Conservation (phyloP, 2,329 filamentous ascomycete genomes). For the Ceratocystis destructans region DNA sequence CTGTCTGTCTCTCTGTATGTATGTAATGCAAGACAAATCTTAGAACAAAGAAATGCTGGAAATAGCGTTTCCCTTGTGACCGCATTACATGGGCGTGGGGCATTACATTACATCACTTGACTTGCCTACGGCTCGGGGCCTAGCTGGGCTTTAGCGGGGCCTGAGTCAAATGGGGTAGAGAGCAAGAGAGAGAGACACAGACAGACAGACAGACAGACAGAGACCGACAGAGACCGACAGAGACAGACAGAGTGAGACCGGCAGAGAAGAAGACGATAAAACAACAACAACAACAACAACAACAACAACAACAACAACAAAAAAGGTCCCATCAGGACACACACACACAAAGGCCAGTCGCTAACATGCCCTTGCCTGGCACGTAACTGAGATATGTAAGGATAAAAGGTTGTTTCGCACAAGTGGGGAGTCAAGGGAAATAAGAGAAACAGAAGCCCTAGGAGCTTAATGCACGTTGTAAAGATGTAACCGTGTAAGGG, state of each 20-base stretch:
- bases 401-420: background rate
- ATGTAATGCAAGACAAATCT: too few relatives aligned
- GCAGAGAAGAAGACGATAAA: background rate
- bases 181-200: too few relatives aligned
- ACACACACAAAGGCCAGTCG: background rate
- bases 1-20: too few relatives aligned
- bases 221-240: too few relatives aligned
- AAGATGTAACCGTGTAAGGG: background rate
- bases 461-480: too few relatives aligned
- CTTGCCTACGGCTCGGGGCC: background rate
- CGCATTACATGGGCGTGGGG: background rate
- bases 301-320: background rate
- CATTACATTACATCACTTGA: background rate
- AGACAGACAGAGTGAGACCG: too few relatives aligned
- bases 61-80: background rate
- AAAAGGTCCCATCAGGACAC: too few relatives aligned
- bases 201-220: background rate
- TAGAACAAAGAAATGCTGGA: too few relatives aligned
- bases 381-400: background rate
- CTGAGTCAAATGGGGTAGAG: too few relatives aligned
- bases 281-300: background rate
- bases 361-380: background rate
- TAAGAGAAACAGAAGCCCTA: background rate
- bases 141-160: background rate
- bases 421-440: background rate